phyloP scores from a whole-genome alignment of 106 monocot species.

The Alisma plantagoaquatica region DNA sequence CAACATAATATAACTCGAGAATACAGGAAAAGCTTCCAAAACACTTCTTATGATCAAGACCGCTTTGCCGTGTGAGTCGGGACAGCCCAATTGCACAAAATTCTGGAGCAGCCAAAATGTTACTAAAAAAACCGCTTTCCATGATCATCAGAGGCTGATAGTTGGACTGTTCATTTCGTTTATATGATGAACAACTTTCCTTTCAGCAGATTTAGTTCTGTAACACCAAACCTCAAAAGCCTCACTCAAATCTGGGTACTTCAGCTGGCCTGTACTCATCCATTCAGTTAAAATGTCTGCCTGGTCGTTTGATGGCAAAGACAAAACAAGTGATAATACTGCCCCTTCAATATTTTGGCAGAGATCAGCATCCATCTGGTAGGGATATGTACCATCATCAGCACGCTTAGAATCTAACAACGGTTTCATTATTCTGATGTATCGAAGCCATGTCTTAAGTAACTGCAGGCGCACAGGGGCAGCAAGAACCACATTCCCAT shows the following conservation, averaged over 20 bases:
- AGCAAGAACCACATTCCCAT: conserved; percentile 75
- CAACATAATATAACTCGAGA: too few species aligned
- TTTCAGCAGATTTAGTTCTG: conserved; percentile 69
- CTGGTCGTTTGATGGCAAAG: conserved; percentile 80
- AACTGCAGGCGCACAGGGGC: conserved; percentile 43
- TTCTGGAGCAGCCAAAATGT: too few species aligned
- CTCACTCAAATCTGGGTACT: conserved; percentile 79
- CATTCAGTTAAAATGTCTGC: conserved; percentile 78
- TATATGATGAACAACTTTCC: conserved; percentile 34
- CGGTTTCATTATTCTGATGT: conserved; percentile 61
- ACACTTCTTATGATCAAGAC: too few species aligned
- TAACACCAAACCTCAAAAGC: conserved; percentile 98
- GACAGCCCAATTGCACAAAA: too few species aligned
- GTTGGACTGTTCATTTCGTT: conserved; percentile 33
- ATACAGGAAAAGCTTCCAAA: too few species aligned
- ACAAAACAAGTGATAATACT: conserved; percentile 59
- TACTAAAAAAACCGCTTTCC: not conserved
- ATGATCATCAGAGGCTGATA: conserved; percentile 32
- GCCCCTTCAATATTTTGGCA: conserved; percentile 83
- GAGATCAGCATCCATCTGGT: conserved; percentile 57
- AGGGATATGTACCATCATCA: conserved; percentile 28
- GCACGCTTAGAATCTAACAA: conserved; percentile 35
- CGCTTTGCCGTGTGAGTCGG: too few species aligned
- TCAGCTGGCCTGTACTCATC: conserved; percentile 61
- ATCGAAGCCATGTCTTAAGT: conserved; percentile 72